These are phyloP conservation scores for Chaetomium olivaceum DNA, from an alignment of 2,329 filamentous ascomycete species.

Conservation along the genomic window DNA sequence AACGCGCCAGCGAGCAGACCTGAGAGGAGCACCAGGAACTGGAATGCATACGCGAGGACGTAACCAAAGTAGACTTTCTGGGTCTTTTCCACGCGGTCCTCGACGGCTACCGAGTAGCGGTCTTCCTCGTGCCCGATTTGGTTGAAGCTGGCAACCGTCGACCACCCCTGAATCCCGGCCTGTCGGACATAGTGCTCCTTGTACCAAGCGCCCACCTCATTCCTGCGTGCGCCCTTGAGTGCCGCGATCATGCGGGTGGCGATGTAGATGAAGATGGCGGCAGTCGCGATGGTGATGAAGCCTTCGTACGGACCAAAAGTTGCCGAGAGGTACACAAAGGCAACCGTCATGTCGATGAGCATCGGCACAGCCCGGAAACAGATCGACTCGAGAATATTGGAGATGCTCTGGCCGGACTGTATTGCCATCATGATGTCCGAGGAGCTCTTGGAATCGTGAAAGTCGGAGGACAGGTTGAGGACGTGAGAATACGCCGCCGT, in stretches of 20 bases:
- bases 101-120: constrained; percentile 54
- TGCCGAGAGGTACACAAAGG: constrained; percentile 60
- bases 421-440: constrained; percentile 61
- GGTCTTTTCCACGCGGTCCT: constrained; percentile 41
- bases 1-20: constrained; percentile 67
- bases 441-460: constrained; percentile 61
- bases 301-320: constrained; percentile 63
- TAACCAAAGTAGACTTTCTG: constrained; percentile 48
- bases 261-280: constrained; percentile 57
- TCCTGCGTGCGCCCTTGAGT: constrained; percentile 52
- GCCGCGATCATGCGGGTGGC: constrained; percentile 53
- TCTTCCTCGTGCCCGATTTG: constrained; percentile 58
- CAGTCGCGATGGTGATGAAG: constrained; percentile 61
- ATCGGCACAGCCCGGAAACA: constrained; percentile 61
- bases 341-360: constrained; percentile 60
- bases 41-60: constrained; percentile 55
- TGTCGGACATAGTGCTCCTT: constrained; percentile 58
- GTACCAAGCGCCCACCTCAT: constrained; percentile 54
- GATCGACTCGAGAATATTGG: constrained; percentile 58
- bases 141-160: constrained; percentile 61
- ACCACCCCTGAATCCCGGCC: constrained; percentile 59
- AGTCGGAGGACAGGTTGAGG: constrained; percentile 61
- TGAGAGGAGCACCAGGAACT: constrained; percentile 65
- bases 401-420: constrained; percentile 54
- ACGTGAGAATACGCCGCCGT: constrained; percentile 60